Percentiles rank a stretch among this genome's conserved stretches.
Conservation (phyloP, 352 stramenopile genomes). For the Phytophthora agathidicida region DNA sequence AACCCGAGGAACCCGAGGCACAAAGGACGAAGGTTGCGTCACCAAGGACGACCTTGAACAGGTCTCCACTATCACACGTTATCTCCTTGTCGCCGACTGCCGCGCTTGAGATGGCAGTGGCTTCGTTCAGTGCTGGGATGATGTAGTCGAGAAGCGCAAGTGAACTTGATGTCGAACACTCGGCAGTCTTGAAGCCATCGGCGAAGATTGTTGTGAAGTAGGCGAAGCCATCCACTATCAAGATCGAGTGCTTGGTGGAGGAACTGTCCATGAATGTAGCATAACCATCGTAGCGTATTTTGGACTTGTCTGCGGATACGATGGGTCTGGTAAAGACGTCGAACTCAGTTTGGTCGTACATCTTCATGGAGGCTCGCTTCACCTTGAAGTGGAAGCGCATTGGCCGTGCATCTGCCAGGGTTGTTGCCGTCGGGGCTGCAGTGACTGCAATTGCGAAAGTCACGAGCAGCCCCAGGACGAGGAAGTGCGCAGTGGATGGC, state of each 20-base stretch:
- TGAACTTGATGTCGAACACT: conserved; percentile 24
- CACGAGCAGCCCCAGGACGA: conserved; percentile 6
- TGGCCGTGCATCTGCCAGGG: conserved; percentile 30
- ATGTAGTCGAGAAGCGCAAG: conserved; percentile 34
- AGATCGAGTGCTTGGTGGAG: conserved; percentile 29
- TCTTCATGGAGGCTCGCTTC: conserved; percentile 41
- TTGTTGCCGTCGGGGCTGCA: not conserved
- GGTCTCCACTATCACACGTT: conserved; percentile 24
- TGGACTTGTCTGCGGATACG: conserved; percentile 15
- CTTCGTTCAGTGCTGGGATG: conserved; percentile 22
- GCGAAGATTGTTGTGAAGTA: conserved; percentile 32
- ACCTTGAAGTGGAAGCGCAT: conserved; percentile 37
- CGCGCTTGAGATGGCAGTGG: conserved; percentile 21
- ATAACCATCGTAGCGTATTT: conserved; percentile 37
- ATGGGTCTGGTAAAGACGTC: conserved; percentile 44
- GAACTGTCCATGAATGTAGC: conserved; percentile 22
- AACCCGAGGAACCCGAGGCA: conserved; percentile 7
- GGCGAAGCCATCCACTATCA: conserved; percentile 37
- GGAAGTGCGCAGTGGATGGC: not conserved
- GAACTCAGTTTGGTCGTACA: conserved; percentile 37
- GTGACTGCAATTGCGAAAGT: conserved; percentile 10
- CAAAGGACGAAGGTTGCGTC: conserved; percentile 39
- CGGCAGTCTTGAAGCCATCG: conserved; percentile 6
- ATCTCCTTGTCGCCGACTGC: conserved; percentile 14
- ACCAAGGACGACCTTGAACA: conserved; percentile 35